Evolutionary conservation across 2,329 filamentous ascomycete species (phyloP), one percentile per base, ranked within the genome.

Genomic region (Rutstroemia sp.): DNA sequence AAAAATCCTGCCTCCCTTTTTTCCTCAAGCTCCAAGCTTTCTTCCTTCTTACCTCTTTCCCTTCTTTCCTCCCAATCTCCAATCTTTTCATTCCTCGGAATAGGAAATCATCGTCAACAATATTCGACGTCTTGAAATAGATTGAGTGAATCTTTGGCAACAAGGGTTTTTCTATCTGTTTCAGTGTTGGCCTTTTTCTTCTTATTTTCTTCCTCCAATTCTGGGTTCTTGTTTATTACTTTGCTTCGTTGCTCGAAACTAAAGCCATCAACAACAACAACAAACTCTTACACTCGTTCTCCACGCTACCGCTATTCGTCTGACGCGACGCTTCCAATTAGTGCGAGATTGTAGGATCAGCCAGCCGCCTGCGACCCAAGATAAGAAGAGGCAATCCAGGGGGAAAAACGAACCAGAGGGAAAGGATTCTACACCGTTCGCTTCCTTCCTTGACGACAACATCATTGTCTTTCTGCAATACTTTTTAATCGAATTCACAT

Each of bases 61-160:
- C 17, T 23, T 14, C 19, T 45, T n/a, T n/a, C 42, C 19, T 46
- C 42, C 21, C 42, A 9, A 21, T 46, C 19, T 16, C 8, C 17
- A 39, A 48, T 54, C 51, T 54, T 45, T 40, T 19, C 51, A 48
- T 49, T 40, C 51, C 48, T 48, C 34, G 51, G 34, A 54, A 49
- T n/a, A 42, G 17, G 39, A 30, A 14, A 21, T 27, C 34, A 17
- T 23, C 30, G 30, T 19, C 27, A 2, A 39, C 34, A 12, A 48
- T 48, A 19, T 19, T 23, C 52, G 34, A 44, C 45, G 44, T 36
- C 52, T 44, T n/a, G 8, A 39, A 40, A 25, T 19, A 34, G 34
- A 19, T 42, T 17, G 39, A n/a, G 39, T 8, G 36, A 54, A 44
- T n/a, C 52, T 44, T 38, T 17, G 19, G 21, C 2, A 27, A 42